Evolutionary conservation across 345 rosid genomes (phyloP).

Genomic region (Eucalyptus grandis): DNA sequence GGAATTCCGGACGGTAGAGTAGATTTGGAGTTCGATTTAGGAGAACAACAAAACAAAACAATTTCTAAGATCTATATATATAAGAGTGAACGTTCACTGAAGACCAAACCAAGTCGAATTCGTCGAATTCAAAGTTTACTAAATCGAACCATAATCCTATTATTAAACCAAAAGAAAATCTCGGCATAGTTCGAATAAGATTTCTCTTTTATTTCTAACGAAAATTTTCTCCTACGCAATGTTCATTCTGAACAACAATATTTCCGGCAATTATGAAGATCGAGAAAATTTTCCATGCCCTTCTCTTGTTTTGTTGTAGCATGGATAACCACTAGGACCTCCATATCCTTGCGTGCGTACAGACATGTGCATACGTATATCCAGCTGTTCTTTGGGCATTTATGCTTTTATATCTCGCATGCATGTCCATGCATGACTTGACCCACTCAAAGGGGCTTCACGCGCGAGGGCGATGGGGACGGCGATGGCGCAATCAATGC

Average conservation of each 20-base stretch:
- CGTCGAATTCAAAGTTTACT: not conserved
- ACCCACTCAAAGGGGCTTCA: not conserved
- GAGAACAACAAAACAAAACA: not conserved
- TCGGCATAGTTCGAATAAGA: not conserved
- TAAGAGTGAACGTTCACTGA: not conserved
- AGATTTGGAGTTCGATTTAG: not conserved
- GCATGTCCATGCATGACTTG: not conserved
- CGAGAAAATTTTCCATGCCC: not conserved
- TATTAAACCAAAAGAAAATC: not conserved
- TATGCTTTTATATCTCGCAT: not conserved
- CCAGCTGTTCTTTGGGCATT: not conserved
- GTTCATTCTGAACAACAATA: not conserved
- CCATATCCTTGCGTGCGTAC: not conserved
- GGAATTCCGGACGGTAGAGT: not conserved
- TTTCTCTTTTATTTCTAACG: not conserved
- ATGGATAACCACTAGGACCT: not conserved
- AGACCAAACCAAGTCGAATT: not conserved
- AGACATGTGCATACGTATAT: not conserved
- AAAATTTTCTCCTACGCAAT: not conserved
- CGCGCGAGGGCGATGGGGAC: not conserved
- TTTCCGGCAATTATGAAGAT: not conserved
- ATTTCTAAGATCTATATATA: not conserved
- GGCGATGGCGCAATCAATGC: not conserved
- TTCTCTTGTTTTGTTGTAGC: not conserved
- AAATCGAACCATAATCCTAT: not conserved